phyloP scores from a whole-genome alignment of 208 protist genomes.

The Acanthamoeba culbertsoni region DNA sequence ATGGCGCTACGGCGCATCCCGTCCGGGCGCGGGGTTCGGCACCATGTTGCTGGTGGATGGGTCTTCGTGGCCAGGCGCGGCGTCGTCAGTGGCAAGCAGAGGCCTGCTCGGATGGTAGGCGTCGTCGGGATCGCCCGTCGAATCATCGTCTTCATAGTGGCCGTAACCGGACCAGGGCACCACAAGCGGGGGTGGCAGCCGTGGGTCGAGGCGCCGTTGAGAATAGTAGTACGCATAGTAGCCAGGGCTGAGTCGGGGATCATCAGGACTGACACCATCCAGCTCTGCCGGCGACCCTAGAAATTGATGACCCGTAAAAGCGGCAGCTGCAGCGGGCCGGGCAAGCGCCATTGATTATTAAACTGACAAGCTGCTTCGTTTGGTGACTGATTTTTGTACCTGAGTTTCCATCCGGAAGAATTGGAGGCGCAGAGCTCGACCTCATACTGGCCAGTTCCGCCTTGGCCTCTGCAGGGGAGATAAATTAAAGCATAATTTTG shows the following conservation, averaged over 20 bases:
- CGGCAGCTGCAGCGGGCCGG: neutral
- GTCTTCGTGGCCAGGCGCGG: too few relatives aligned
- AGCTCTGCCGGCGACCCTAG: neutral
- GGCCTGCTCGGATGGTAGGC: too few relatives aligned
- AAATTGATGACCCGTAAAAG: neutral
- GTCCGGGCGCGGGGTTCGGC: too few relatives aligned
- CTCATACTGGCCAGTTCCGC: neutral
- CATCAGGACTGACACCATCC: neutral
- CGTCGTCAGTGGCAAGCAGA: too few relatives aligned
- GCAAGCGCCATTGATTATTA: too few relatives aligned
- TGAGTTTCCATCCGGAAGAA: neutral
- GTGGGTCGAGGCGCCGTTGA: constrained; percentile 55
- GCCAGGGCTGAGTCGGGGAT: constrained; percentile 26
- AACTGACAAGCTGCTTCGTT: too few relatives aligned
- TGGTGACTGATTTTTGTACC: too few relatives aligned
- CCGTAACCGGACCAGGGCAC: constrained; percentile 33
- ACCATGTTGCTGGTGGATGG: too few relatives aligned
- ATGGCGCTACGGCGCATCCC: too few relatives aligned
- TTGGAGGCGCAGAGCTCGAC: constrained; percentile 7
- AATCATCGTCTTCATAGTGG: neutral
- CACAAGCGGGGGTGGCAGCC: constrained; percentile 56
- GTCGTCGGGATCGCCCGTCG: too few relatives aligned
- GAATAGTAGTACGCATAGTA: constrained; percentile 62
- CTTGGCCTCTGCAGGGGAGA: neutral
- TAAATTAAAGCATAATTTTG: too few relatives aligned